Conservation (phyloP, 202 grass and related monocot species). For the Bolboschoenoplectus hybrid region DNA sequence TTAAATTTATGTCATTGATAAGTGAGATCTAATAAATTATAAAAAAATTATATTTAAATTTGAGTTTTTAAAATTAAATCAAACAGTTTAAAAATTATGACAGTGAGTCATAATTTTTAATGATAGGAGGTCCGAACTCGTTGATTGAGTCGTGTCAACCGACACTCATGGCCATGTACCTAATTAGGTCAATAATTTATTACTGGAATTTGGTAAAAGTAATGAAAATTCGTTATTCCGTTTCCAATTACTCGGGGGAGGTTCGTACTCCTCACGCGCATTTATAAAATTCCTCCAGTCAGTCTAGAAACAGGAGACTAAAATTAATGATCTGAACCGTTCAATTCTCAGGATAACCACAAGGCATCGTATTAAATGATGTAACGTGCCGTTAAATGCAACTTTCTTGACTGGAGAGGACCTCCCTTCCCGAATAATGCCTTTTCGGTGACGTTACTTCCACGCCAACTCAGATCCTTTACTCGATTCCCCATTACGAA, state of each 20-base stretch:
- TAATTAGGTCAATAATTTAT: background rate
- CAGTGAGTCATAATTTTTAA: no score
- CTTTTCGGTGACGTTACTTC: slow-evolving; percentile 43
- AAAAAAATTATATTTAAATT: no score
- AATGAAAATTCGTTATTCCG: background rate
- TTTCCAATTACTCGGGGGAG: background rate
- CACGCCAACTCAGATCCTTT: slow-evolving; percentile 47
- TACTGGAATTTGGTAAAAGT: background rate
- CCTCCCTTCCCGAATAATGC: background rate
- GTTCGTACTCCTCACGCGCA: background rate
- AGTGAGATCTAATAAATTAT: no score
- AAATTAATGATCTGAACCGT: background rate
- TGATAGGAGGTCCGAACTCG: no score
- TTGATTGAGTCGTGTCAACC: slow-evolving; percentile 34
- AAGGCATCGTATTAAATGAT: background rate
- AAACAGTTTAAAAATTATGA: no score
- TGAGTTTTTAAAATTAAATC: no score
- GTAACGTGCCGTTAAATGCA: background rate
- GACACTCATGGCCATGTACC: background rate
- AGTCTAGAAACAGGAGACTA: background rate
- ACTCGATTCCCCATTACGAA: slow-evolving; percentile 30
- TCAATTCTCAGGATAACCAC: background rate
- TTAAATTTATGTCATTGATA: no score
- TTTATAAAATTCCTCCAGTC: background rate
- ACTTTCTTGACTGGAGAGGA: background rate